Conservation (phyloP, 352 stramenopile species). For the Globisporangium canariense region DNA sequence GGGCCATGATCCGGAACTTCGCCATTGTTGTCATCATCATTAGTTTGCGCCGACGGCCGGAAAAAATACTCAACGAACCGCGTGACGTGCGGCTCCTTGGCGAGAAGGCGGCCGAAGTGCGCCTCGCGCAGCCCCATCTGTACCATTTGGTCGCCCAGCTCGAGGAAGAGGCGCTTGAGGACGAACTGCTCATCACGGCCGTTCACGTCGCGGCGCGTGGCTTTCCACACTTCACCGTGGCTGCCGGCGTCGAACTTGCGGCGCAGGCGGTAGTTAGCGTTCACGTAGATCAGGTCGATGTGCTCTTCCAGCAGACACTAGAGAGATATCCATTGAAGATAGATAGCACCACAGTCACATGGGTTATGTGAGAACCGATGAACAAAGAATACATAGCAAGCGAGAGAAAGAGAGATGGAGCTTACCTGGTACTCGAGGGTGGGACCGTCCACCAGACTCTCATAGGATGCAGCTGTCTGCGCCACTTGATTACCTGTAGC, state of each 20-base stretch:
- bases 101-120: slow-evolving; percentile 66
- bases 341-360: neutral
- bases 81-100: slow-evolving; percentile 56
- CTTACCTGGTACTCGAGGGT: slow-evolving; percentile 68
- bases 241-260: slow-evolving; percentile 82
- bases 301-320: slow-evolving; percentile 57
- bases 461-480: neutral
- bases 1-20: slow-evolving; percentile 4
- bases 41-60: slow-evolving; percentile 21
- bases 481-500: slow-evolving; percentile 9
- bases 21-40: neutral
- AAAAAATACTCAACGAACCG: slow-evolving; percentile 91
- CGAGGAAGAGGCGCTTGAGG: slow-evolving; percentile 84
- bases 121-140: slow-evolving; percentile 81
- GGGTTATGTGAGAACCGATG: neutral
- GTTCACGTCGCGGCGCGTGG: slow-evolving; percentile 23
- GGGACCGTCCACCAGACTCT: slow-evolving; percentile 32
- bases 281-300: slow-evolving; percentile 62
- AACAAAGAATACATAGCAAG: neutral
- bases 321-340: too few species aligned
- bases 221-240: slow-evolving; percentile 83
- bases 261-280: slow-evolving; percentile 67
- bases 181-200: slow-evolving; percentile 56
- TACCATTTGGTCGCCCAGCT: slow-evolving; percentile 56
- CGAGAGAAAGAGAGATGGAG: neutral